phyloP scores from a whole-genome alignment of 1,139 yeast genomes.

The Lodderomyces pseudojiufengensis region DNA sequence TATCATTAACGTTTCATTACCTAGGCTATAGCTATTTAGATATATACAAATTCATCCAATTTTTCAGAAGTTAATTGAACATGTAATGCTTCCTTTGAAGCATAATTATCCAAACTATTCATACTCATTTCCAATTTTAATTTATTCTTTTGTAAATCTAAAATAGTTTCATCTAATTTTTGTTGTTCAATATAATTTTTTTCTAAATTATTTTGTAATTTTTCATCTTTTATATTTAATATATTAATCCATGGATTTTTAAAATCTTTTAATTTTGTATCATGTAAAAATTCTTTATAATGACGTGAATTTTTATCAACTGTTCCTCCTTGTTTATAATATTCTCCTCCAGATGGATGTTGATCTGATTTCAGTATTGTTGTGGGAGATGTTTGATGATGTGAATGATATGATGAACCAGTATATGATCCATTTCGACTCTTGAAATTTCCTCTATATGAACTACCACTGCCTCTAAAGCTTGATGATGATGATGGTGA shows the following conservation, averaged over 20 bases:
- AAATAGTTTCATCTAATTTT: conserved; percentile 24
- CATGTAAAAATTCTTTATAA: conserved; percentile 11
- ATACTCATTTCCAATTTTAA: conserved; percentile 22
- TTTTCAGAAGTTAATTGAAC: conserved; percentile 39
- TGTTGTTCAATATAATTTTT: conserved; percentile 18
- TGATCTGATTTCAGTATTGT: too few species aligned
- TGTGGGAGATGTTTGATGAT: conserved; percentile 4
- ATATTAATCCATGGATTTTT: conserved; percentile 29
- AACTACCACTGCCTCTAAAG: not conserved
- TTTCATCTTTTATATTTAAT: conserved; percentile 21
- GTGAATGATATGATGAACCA: conserved; percentile 5
- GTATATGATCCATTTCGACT: conserved; percentile 4
- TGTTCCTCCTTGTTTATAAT: conserved; percentile 9
- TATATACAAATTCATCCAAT: conserved; percentile 28
- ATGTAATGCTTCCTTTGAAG: conserved; percentile 32
- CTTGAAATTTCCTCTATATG: not conserved
- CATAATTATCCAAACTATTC: conserved; percentile 26
- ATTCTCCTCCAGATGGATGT: conserved; percentile 5
- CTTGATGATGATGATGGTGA: conserved; percentile 1
- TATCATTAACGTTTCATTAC: too few species aligned
- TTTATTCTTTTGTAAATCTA: conserved; percentile 23
- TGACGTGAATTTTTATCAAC: conserved; percentile 7
- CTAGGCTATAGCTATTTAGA: not conserved
- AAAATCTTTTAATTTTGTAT: conserved; percentile 17
- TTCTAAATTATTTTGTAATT: conserved; percentile 21